Base-by-base conservation (phyloP, 2,329 filamentous ascomycete genomes). In the Fusarium sambucinum region DNA sequence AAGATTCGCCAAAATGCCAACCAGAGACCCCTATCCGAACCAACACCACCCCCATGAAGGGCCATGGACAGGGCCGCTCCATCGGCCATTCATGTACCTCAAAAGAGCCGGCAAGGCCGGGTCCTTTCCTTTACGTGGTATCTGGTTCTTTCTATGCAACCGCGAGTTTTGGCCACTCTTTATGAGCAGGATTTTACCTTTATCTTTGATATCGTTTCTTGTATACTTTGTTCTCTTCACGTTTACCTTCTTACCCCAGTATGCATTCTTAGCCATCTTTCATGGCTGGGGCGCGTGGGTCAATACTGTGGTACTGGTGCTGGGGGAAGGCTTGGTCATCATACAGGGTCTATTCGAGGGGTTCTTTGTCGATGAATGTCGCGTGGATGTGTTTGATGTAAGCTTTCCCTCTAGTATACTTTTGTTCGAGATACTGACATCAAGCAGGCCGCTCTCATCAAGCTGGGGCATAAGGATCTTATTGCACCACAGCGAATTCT, bases 201-300 rank as follows among this genome's bases (percentile, higher is more conserved):
- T 97, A 29, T 87, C 92, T 4, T 82, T 97, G 16, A 90, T 97
- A 14, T 97, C 94, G 1, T 82, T 90, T 16, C 88, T 96, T 55
- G 91, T 97, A 16, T 92, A 97, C 66, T 82, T 90, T n/a, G 83
- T 96, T 21, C 87, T 98, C 21, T 98, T 98, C 79, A 84, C 93
- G 14, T 96, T 96, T 79, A 85, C 93, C 1, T 98, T 97, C 72
- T 81, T 97, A 4, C 95, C 95, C 0, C 93, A 98, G 77, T 93
- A 93, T 57, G 92, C 92, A 2, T 92, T 99, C 74, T 86, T 99
- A 23, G 90, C 92, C 17, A 87, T 98, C 70, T 98, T 97, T 77
- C 94, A 98, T 73, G 92, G 92, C 23, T 86, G 89, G 61, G 90
- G 90, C 30, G 96, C 96, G n/a, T 97, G 93, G 92, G 80, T 97